Percentiles rank a stretch among this genome's conserved stretches.
These are phyloP conservation scores for Trametes pubescens DNA, from an alignment of 1,284 basidiomycete species.

Conservation along the genomic window DNA sequence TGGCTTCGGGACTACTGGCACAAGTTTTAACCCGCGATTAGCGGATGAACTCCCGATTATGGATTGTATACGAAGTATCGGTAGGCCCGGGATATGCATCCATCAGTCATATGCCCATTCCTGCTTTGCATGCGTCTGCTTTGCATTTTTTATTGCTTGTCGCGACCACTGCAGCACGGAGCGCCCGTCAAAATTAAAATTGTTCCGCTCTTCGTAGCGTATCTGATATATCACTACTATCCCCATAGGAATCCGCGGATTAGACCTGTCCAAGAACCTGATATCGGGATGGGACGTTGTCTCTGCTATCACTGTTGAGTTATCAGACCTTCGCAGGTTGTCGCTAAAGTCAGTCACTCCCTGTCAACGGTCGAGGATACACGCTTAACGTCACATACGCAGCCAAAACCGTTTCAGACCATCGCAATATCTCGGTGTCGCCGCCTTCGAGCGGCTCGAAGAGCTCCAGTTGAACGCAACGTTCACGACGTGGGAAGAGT, in stretches of 20 bases:
- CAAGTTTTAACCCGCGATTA: not conserved
- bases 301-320: conserved; percentile 67
- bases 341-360: conserved; percentile 75
- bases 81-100: not conserved
- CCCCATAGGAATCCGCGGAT: conserved; percentile 70
- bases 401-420: conserved; percentile 69
- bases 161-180: not conserved
- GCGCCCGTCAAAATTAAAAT: no score
- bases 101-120: not conserved
- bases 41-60: not conserved
- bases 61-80: not conserved
- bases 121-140: not conserved
- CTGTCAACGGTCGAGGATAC: conserved; percentile 7
- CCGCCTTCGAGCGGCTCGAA: conserved; percentile 63
- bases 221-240: not conserved
- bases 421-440: conserved; percentile 41
- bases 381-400: conserved; percentile 17
- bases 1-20: no score
- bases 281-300: conserved; percentile 78
- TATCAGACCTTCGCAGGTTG: conserved; percentile 72
- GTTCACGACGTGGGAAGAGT: conserved; percentile 74
- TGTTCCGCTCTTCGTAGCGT: not conserved
- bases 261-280: conserved; percentile 87
- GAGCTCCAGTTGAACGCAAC: conserved; percentile 85
- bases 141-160: not conserved